These are phyloP conservation scores for Fragaria vesca DNA, from an alignment of 306 rosid species.

Conservation along the genomic window DNA sequence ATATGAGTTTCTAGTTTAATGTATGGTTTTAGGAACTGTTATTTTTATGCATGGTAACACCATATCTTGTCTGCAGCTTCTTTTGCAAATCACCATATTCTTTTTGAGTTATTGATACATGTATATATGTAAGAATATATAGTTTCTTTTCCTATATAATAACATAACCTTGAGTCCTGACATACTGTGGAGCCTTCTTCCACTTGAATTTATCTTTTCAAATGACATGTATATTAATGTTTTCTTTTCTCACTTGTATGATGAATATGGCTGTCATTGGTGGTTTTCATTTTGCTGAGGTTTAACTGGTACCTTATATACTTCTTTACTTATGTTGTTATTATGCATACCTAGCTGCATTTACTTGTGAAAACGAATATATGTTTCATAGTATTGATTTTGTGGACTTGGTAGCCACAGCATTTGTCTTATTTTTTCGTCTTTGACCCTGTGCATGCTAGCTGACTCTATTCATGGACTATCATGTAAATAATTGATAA, in stretches of 20 bases:
- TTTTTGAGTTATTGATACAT: not conserved
- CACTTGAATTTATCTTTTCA: conserved; percentile 26
- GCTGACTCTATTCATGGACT: not conserved
- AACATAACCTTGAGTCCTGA: conserved; percentile 14
- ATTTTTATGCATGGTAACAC: not conserved
- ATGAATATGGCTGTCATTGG: not conserved
- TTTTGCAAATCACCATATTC: conserved; percentile 4
- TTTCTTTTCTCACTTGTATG: not conserved
- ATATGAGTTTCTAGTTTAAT: not conserved
- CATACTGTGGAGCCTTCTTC: conserved; percentile 19
- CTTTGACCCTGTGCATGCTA: not conserved
- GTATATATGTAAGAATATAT: not conserved
- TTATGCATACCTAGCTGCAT: not conserved
- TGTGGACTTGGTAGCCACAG: not conserved
- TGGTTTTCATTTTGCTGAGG: conserved; percentile 1
- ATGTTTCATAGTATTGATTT: not conserved
- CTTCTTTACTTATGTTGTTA: not conserved
- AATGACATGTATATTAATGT: conserved; percentile 25
- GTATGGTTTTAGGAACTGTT: not conserved
- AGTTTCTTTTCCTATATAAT: not conserved
- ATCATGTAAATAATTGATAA: conserved; percentile 3
- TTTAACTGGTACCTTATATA: not conserved
- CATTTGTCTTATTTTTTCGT: not conserved
- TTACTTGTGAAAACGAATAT: not conserved
- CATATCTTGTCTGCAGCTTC: conserved; percentile 9